Percentiles rank a stretch among this genome's conserved stretches.
Evolutionary conservation across 2,329 filamentous ascomycete species (phyloP).

Genomic region (Sporothrix inflata): DNA sequence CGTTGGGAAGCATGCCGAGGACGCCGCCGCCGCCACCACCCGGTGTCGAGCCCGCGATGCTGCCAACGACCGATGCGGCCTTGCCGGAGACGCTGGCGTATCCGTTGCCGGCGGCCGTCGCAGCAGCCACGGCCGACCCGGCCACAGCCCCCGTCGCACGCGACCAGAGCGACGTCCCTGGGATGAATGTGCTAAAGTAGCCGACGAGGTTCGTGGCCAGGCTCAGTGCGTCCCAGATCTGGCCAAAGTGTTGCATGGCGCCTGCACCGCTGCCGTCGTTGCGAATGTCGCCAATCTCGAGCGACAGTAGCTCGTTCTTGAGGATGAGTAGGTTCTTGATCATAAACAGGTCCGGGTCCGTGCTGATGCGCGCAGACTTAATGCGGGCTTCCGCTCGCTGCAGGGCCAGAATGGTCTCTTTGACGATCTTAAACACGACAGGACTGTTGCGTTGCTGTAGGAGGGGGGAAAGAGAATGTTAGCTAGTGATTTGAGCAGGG

Average conservation of each 20-base stretch:
- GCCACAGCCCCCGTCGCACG: constrained; percentile 33
- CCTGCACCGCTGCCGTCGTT: constrained; percentile 38
- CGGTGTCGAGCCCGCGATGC: constrained; percentile 21
- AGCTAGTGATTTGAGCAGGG: not conserved
- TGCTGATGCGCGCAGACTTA: constrained; percentile 59
- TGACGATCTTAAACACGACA: constrained; percentile 72
- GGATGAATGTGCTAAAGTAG: constrained; percentile 62
- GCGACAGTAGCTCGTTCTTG: constrained; percentile 93
- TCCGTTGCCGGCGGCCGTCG: constrained; percentile 33
- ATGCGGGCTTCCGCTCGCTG: constrained; percentile 75
- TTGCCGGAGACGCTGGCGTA: constrained; percentile 25
- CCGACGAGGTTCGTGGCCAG: constrained; percentile 58
- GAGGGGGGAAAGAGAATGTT: too few species aligned
- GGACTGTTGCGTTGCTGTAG: constrained; percentile 55
- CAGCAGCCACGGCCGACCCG: not conserved
- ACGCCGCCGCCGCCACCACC: not conserved
- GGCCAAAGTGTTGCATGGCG: constrained; percentile 62
- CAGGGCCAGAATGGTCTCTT: constrained; percentile 84
- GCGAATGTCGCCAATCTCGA: constrained; percentile 80
- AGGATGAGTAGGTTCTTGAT: constrained; percentile 93
- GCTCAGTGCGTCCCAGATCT: constrained; percentile 67
- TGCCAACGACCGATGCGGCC: constrained; percentile 26
- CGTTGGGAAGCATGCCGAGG: constrained; percentile 28
- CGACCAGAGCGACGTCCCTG: constrained; percentile 56
- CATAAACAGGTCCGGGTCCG: constrained; percentile 87